Percentiles rank a stretch among this genome's conserved stretches.
phyloP scores from a whole-genome alignment of 2,329 filamentous ascomycete genomes.

The Ophiocordyceps sinensis region DNA sequence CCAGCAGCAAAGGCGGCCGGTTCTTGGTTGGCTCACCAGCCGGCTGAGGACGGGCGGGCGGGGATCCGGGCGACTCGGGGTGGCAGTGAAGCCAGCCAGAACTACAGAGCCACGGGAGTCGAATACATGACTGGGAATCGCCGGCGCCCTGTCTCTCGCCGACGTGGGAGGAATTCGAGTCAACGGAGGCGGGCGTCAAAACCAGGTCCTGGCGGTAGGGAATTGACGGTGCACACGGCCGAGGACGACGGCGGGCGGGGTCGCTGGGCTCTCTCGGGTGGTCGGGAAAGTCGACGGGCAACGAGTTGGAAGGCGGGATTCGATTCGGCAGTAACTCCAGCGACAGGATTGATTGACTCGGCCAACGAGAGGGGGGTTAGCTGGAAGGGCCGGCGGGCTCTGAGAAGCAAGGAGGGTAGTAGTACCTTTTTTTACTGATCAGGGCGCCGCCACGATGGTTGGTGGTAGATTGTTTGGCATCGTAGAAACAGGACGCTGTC shows the following conservation, averaged over 20 bases:
- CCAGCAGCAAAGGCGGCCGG: neutral
- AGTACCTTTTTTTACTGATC: neutral
- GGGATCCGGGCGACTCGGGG: conserved; percentile 12
- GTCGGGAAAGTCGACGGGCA: neutral
- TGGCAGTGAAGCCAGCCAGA: conserved; percentile 33
- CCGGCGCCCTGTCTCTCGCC: conserved; percentile 12
- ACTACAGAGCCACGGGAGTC: conserved; percentile 28
- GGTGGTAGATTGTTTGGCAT: conserved; percentile 4
- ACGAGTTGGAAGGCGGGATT: neutral
- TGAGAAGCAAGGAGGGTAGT: neutral
- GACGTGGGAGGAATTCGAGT: conserved; percentile 4
- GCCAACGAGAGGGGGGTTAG: neutral
- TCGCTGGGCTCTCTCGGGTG: neutral
- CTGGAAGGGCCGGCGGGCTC: neutral
- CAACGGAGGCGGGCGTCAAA: neutral
- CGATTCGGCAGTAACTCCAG: neutral
- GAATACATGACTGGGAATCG: conserved; percentile 30
- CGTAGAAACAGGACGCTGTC: neutral
- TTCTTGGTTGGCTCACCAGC: neutral
- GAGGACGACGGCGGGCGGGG: neutral
- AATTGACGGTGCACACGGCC: neutral
- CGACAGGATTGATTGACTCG: neutral
- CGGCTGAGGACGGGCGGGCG: neutral
- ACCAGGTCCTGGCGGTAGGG: neutral
- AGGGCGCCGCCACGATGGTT: conserved; percentile 5